Evolutionary conservation across 2,329 filamentous ascomycete species (phyloP).

Genomic region (Fusarium caatingaense): DNA sequence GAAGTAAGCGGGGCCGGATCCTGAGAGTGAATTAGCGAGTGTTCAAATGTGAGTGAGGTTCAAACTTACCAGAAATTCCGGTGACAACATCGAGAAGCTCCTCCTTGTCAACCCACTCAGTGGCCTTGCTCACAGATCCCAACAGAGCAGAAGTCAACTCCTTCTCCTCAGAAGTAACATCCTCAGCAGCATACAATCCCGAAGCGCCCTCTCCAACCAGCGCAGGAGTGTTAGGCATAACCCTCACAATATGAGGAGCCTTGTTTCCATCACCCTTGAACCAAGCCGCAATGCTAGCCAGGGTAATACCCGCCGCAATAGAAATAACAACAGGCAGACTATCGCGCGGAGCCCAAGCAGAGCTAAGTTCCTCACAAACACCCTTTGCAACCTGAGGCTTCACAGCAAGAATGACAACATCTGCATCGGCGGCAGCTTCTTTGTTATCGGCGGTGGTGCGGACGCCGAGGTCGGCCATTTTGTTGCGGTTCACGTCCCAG

Average conservation of each 20-base stretch:
- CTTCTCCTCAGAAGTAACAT: constrained; percentile 57
- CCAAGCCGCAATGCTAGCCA: constrained; percentile 57
- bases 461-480: constrained; percentile 60
- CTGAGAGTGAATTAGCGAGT: constrained; percentile 42
- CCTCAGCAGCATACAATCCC: constrained; percentile 58
- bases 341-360: constrained; percentile 50
- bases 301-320: constrained; percentile 62
- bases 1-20: constrained; percentile 64
- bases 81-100: constrained; percentile 63
- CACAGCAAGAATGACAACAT: constrained; percentile 62
- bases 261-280: constrained; percentile 52
- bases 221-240: constrained; percentile 66
- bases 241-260: constrained; percentile 59
- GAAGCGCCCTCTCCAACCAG: constrained; percentile 63
- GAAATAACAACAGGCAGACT: constrained; percentile 59
- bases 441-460: constrained; percentile 59
- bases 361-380: constrained; percentile 61
- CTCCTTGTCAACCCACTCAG: constrained; percentile 63
- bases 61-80: constrained; percentile 58
- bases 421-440: constrained; percentile 57
- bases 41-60: accelerated
- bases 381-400: constrained; percentile 63
- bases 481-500: constrained; percentile 64
- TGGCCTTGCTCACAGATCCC: constrained; percentile 59
- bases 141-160: constrained; percentile 57